A percentile compares a stretch with the other conserved stretches of the same genome.
Conservation (phyloP, 805 yeast species). For the Barnettozyma salicaria region DNA sequence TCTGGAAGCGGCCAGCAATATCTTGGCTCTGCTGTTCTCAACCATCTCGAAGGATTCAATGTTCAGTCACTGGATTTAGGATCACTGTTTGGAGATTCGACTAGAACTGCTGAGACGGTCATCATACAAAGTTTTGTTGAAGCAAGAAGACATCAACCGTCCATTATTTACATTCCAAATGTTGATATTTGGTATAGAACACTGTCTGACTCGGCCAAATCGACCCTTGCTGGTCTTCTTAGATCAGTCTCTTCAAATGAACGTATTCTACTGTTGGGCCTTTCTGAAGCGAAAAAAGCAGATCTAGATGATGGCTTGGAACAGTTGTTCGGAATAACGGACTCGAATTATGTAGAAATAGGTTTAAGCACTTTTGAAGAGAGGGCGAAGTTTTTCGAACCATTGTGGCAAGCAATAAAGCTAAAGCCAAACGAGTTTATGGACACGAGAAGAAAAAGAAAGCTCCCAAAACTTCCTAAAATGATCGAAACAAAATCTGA, state of each 20-base stretch:
- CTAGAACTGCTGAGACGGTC: constrained; percentile 76
- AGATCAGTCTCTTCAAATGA: constrained; percentile 67
- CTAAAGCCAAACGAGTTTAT: constrained; percentile 71
- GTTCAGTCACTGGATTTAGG: constrained; percentile 83
- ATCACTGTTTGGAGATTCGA: constrained; percentile 67
- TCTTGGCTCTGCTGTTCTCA: constrained; percentile 72
- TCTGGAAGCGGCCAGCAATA: constrained; percentile 86
- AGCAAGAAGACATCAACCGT: constrained; percentile 84
- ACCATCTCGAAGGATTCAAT: constrained; percentile 82
- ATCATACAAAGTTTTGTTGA: constrained; percentile 81
- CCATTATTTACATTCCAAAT: constrained; percentile 78
- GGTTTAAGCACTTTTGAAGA: constrained; percentile 40
- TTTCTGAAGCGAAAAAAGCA: constrained; percentile 45
- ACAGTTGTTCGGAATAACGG: constrained; percentile 51
- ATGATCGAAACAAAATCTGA: constrained; percentile 34
- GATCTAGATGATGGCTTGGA: constrained; percentile 43
- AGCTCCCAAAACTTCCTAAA: constrained; percentile 30
- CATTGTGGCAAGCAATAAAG: constrained; percentile 45
- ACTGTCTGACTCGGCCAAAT: constrained; percentile 60
- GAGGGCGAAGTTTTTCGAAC: constrained; percentile 50
- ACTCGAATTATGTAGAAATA: constrained; percentile 42
- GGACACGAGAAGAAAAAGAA: constrained; percentile 43
- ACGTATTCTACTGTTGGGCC: constrained; percentile 64
- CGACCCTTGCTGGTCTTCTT: constrained; percentile 65
- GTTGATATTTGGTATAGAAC: constrained; percentile 70